These are phyloP conservation scores for Cetradonia linearis DNA, from an alignment of 495 filamentous ascomycete genomes.

Conservation along the genomic window DNA sequence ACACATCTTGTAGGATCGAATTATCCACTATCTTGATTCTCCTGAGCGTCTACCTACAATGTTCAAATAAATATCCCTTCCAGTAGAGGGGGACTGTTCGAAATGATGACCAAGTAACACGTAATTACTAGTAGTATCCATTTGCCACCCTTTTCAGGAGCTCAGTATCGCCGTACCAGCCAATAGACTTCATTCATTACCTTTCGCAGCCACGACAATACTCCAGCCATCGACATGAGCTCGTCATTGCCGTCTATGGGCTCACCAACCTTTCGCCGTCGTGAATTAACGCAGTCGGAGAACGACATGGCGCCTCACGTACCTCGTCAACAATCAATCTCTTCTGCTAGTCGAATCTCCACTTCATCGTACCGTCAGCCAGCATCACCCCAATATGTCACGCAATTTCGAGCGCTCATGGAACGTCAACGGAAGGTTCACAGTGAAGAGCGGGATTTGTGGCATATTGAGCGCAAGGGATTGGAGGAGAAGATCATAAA, in stretches of 20 bases:
- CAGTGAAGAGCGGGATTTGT: conserved; percentile 21
- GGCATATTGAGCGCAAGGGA: conserved; percentile 19
- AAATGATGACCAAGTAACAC: neutral
- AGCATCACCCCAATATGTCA: conserved; percentile 18
- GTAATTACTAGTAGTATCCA: neutral
- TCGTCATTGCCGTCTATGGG: neutral
- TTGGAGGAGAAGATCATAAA: conserved; percentile 19
- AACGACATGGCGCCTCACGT: conserved; percentile 12
- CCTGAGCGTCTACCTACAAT: neutral
- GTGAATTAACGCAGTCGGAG: conserved; percentile 5
- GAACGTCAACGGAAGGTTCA: conserved; percentile 19
- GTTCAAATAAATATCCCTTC: neutral
- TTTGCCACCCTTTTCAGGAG: conserved; percentile 4
- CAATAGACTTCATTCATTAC: neutral
- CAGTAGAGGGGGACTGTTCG: neutral
- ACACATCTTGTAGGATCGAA: neutral
- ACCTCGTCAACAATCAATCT: conserved; percentile 3
- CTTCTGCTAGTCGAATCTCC: conserved; percentile 16
- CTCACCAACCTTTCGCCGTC: neutral
- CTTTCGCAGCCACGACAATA: neutral
- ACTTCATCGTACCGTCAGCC: neutral
- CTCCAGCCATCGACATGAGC: neutral
- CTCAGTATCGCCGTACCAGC: neutral
- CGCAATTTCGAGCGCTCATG: conserved; percentile 21
- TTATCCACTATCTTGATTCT: neutral